Evolutionary conservation across 1,284 basidiomycete species (phyloP).

Genomic region (Austroboletus niveus): DNA sequence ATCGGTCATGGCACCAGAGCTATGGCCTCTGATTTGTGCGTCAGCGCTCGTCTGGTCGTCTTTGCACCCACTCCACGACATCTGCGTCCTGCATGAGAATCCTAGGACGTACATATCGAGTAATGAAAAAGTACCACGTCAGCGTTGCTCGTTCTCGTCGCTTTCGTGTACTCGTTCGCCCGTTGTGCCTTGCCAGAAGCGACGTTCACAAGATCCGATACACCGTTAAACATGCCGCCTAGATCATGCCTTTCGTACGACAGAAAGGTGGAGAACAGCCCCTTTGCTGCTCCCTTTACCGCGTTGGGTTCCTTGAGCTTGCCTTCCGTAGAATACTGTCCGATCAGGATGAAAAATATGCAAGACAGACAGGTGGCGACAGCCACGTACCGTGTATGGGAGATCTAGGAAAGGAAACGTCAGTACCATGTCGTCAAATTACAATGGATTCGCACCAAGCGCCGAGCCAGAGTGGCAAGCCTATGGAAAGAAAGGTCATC

Average conservation of each 20-base stretch:
- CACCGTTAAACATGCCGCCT: conserved; percentile 61
- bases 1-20: conserved; percentile 87
- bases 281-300: conserved; percentile 74
- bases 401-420: conserved; percentile 41
- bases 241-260: conserved; percentile 80
- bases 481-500: conserved; percentile 30
- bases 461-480: conserved; percentile 71
- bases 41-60: conserved; percentile 94
- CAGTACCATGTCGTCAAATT: not conserved
- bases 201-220: conserved; percentile 39
- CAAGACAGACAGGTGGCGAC: not conserved
- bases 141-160: conserved; percentile 78
- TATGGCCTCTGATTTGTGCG: conserved; percentile 75
- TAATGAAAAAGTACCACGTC: conserved; percentile 44
- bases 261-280: conserved; percentile 63
- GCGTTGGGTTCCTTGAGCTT: conserved; percentile 92
- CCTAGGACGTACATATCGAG: not conserved
- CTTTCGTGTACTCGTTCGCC: conserved; percentile 60
- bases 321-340: conserved; percentile 86
- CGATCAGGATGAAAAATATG: not conserved
- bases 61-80: conserved; percentile 89
- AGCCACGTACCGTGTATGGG: conserved; percentile 49
- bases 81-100: conserved; percentile 34
- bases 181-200: conserved; percentile 47
- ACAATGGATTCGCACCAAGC: conserved; percentile 42